Percentiles rank a stretch among this genome's conserved stretches.
Conservation (phyloP, 176 grass and related monocot genomes). For the Lolium rigidum region DNA sequence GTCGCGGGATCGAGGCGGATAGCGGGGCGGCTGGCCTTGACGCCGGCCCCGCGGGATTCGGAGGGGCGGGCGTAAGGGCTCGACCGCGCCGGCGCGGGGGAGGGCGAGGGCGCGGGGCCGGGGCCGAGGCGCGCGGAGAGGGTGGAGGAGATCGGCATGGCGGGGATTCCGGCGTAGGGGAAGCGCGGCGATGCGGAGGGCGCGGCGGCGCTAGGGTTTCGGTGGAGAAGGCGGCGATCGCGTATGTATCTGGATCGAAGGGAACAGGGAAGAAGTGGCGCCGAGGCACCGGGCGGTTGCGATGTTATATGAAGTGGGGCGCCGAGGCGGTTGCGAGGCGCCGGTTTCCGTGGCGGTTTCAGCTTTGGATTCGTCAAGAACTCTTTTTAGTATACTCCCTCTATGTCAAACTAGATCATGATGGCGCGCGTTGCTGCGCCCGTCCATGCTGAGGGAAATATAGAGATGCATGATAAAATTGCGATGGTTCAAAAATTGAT, state of each 20-base stretch:
- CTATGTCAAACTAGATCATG: too few species aligned
- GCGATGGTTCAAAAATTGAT: too few species aligned
- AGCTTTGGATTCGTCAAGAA: too few species aligned
- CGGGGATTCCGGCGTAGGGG: neutral
- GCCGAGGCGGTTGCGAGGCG: neutral
- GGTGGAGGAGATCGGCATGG: constrained; percentile 46
- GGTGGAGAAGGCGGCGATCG: neutral
- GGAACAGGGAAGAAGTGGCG: too few species aligned
- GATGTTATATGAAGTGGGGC: neutral
- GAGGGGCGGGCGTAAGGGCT: constrained; percentile 42
- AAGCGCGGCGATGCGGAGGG: neutral
- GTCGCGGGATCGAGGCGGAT: constrained; percentile 26
- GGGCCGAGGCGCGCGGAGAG: constrained; percentile 43
- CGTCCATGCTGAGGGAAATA: too few species aligned
- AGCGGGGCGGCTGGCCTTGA: constrained; percentile 16
- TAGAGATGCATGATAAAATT: too few species aligned
- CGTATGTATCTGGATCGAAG: neutral
- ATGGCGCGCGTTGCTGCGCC: too few species aligned
- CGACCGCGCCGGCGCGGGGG: neutral
- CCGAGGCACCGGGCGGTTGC: too few species aligned
- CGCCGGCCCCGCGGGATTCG: neutral
- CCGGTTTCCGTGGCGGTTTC: too few species aligned
- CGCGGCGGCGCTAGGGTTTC: neutral
- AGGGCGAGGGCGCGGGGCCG: neutral
- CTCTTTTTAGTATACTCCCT: too few species aligned